Evolutionary conservation across 2,329 filamentous ascomycete genomes (phyloP).

Genomic region (Mycosphaerella arachidis): DNA sequence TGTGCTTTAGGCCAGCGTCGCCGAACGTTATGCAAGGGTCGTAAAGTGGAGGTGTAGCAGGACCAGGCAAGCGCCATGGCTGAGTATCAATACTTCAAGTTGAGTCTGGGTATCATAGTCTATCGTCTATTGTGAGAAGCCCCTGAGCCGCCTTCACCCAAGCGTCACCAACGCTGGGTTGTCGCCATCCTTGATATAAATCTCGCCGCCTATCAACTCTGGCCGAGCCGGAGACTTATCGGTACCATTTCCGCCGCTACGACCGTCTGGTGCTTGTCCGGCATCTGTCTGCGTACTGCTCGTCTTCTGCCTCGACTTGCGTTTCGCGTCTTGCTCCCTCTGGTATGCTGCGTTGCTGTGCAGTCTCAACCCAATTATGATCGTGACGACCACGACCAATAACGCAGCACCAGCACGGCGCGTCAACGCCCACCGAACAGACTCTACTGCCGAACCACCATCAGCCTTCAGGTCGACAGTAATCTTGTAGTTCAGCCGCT

Average conservation of each 20-base stretch:
- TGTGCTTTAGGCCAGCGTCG: background rate
- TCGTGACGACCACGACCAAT: conserved; percentile 43
- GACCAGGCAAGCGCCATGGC: background rate
- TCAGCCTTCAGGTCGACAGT: conserved; percentile 86
- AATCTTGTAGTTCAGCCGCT: conserved; percentile 95
- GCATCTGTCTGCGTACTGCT: conserved; percentile 27
- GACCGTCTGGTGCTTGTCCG: conserved; percentile 3
- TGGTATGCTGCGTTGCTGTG: conserved; percentile 38
- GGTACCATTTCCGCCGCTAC: conserved; percentile 1
- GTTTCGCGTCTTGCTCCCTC: conserved; percentile 38
- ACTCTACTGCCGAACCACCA: conserved; percentile 86
- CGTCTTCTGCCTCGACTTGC: conserved; percentile 28
- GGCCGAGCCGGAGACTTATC: background rate
- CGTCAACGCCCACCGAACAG: conserved; percentile 77
- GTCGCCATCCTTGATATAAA: conserved; percentile 32
- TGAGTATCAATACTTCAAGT: background rate
- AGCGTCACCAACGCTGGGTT: conserved; percentile 30
- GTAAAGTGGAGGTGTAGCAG: background rate
- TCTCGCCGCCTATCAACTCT: conserved; percentile 23
- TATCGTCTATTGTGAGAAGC: conserved; percentile 8
- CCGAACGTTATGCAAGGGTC: background rate
- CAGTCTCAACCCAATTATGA: conserved; percentile 40
- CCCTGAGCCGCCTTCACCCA: conserved; percentile 21
- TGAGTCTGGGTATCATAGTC: conserved; percentile 12
- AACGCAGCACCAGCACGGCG: conserved; percentile 60